Conservation (phyloP, 2,329 filamentous ascomycete genomes). For the Penicillium sp. region DNA sequence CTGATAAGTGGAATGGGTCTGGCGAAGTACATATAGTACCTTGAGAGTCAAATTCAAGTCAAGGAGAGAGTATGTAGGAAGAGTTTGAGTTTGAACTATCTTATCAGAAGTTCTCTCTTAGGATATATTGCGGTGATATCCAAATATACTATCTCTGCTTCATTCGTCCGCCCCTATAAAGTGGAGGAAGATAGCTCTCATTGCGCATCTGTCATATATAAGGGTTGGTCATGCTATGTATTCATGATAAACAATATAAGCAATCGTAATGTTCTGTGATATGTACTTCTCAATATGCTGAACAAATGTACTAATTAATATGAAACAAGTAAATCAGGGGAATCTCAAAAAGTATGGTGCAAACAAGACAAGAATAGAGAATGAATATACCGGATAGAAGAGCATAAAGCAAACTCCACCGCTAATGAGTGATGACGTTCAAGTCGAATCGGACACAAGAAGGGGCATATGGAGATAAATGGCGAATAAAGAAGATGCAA, state of each 20-base stretch:
- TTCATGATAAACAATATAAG: not conserved
- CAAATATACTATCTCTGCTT: not conserved
- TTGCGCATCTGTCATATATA: not conserved
- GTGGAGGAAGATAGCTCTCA: not conserved
- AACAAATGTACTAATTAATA: conserved; percentile 18
- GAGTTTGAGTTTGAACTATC: not conserved
- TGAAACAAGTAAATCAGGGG: conserved; percentile 14
- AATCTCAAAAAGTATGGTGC: conserved; percentile 21
- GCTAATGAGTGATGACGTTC: conserved; percentile 23
- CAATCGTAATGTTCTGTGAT: conserved; percentile 10
- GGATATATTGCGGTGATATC: not conserved
- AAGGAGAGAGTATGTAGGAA: not conserved
- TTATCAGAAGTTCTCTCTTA: too few relatives aligned
- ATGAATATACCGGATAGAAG: conserved; percentile 22
- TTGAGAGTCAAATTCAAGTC: not conserved
- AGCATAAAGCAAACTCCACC: conserved; percentile 27
- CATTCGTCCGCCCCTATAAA: not conserved
- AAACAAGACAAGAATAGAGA: conserved; percentile 14
- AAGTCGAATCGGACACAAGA: conserved; percentile 3
- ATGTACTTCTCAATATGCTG: conserved; percentile 21
- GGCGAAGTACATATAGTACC: not conserved
- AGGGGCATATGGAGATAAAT: conserved; percentile 1
- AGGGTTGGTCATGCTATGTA: not conserved
- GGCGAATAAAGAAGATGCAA: conserved; percentile 5
- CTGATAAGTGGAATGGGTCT: not conserved